Evolutionary conservation across 306 rosid genomes (phyloP).

Genomic region (Begonia fuchsioides): DNA sequence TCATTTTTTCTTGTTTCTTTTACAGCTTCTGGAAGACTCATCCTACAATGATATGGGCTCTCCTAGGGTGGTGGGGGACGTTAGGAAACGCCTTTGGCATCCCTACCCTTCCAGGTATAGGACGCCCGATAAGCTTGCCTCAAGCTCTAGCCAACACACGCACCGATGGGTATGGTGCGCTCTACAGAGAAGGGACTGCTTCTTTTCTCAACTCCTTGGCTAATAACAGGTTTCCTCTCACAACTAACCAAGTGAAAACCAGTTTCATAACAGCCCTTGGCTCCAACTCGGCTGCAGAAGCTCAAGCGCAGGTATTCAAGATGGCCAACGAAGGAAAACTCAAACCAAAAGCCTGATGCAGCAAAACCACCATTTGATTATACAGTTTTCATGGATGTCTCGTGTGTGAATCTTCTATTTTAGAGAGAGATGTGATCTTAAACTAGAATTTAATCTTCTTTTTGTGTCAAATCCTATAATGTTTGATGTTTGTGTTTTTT

Average conservation of each 20-base stretch:
- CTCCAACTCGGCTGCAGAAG: slow-evolving; percentile 13
- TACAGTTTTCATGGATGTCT: background rate
- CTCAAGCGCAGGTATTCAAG: slow-evolving; percentile 11
- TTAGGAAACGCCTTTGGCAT: slow-evolving; percentile 59
- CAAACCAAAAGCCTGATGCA: slow-evolving; percentile 11
- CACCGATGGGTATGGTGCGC: slow-evolving; percentile 10
- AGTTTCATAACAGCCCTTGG: slow-evolving; percentile 9
- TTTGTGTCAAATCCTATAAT: too few species aligned
- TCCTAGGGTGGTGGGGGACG: slow-evolving; percentile 91
- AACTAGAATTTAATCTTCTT: too few species aligned
- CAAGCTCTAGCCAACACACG: slow-evolving; percentile 13
- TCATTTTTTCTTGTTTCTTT: background rate
- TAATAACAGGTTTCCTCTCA: slow-evolving; percentile 9
- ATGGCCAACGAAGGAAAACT: slow-evolving; percentile 13
- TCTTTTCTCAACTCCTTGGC: slow-evolving; percentile 12
- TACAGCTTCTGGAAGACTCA: slow-evolving; percentile 80
- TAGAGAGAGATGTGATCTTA: background rate
- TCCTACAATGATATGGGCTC: slow-evolving; percentile 68
- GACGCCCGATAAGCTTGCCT: slow-evolving; percentile 34
- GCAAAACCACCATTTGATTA: background rate
- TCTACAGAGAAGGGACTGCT: slow-evolving; percentile 13
- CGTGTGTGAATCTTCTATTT: background rate
- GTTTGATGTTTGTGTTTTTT: background rate
- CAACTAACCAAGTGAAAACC: slow-evolving; percentile 8
- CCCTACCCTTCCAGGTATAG: slow-evolving; percentile 39